Conservation (phyloP, 148 eudicot species). For the Vaccinium myrtillus region DNA sequence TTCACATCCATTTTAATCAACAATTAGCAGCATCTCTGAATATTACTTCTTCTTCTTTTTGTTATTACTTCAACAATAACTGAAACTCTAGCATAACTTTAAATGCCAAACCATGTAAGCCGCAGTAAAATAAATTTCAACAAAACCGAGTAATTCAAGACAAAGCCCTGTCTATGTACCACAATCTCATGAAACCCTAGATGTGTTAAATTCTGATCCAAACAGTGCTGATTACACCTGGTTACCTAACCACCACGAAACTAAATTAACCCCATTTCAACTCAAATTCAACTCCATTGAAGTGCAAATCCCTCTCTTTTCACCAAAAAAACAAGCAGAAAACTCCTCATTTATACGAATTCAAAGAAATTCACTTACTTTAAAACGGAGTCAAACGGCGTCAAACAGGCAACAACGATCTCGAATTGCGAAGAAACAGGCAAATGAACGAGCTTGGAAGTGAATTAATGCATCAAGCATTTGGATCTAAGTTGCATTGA, state of each 20-base stretch:
- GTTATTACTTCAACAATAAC: no score
- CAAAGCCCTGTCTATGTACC: neutral
- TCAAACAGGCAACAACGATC: neutral
- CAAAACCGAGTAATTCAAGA: neutral
- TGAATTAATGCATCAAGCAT: neutral
- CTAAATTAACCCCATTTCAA: neutral
- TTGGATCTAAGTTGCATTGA: conserved; percentile 13
- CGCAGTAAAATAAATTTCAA: neutral
- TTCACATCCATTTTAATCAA: no score
- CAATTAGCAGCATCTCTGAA: no score
- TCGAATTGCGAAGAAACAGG: neutral
- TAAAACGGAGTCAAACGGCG: conserved; percentile 13
- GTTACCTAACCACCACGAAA: neutral
- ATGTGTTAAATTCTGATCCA: conserved; percentile 11
- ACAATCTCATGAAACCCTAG: neutral
- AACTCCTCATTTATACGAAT: neutral
- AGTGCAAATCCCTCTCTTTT: neutral
- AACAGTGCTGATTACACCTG: neutral
- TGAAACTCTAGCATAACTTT: no score
- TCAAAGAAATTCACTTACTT: conserved; percentile 13
- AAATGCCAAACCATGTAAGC: no score
- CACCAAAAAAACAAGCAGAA: neutral
- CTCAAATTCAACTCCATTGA: conserved; percentile 11
- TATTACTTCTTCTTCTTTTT: no score
- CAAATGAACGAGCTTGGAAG: neutral